A percentile compares a stretch with the other conserved stretches of the same genome.
phyloP scores from a whole-genome alignment of 2,329 filamentous ascomycete species.

The Aureobasidium sp. region DNA sequence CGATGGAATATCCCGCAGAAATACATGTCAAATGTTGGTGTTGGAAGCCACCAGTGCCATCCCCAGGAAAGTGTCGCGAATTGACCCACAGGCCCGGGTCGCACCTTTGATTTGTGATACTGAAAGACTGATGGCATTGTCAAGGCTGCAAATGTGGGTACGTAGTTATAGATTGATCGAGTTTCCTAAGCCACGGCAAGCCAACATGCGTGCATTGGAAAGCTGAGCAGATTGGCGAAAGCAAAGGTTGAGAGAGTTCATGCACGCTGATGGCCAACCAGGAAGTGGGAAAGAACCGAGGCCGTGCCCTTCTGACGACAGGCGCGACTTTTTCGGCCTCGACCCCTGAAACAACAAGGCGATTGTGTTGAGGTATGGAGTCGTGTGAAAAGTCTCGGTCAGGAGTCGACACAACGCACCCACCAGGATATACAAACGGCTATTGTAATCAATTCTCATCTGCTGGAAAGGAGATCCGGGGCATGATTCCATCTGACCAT shows the following conservation, averaged over 20 bases:
- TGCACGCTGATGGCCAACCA: conserved; percentile 12
- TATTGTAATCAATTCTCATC: not conserved
- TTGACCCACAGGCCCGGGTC: conserved; percentile 8
- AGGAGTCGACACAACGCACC: conserved; percentile 3
- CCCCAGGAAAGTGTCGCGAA: conserved; percentile 6
- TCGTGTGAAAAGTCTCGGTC: not conserved
- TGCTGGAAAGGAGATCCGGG: conserved; percentile 9
- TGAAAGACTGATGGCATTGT: not conserved
- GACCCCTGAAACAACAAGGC: conserved; percentile 8
- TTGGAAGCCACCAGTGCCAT: conserved; percentile 3
- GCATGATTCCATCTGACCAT: conserved; percentile 3
- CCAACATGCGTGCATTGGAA: not conserved
- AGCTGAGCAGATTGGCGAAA: not conserved
- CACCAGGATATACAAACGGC: not conserved
- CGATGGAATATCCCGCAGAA: not conserved
- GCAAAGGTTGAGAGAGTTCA: conserved; percentile 1
- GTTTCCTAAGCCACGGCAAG: not conserved
- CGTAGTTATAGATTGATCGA: not conserved
- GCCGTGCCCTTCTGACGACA: conserved; percentile 8
- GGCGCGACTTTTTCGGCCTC: conserved; percentile 6
- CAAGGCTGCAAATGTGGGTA: not conserved
- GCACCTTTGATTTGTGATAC: not conserved
- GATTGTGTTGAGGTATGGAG: conserved; percentile 10
- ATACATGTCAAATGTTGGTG: not conserved
- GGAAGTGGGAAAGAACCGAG: not conserved